These are phyloP conservation scores for Exsudoporus floridanus DNA, from an alignment of 1,284 basidiomycete genomes.

Conservation along the genomic window DNA sequence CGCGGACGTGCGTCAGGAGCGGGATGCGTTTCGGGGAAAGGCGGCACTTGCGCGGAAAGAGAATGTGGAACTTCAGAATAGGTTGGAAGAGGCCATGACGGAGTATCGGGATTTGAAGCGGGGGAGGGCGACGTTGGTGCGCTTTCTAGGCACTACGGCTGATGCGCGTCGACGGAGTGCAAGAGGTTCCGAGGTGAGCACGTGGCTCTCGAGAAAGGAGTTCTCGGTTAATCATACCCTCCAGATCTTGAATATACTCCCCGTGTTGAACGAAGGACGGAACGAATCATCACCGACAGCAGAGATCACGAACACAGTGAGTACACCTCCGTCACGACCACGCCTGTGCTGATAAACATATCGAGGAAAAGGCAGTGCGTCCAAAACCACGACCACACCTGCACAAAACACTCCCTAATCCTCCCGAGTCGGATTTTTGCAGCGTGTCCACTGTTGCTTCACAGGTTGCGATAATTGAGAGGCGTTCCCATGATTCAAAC, in stretches of 20 bases:
- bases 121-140: conserved; percentile 16
- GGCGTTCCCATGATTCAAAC: background rate
- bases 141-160: background rate
- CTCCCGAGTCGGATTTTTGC: background rate
- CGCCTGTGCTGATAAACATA: background rate
- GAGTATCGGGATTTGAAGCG: conserved; percentile 26
- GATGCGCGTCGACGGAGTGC: background rate
- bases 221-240: background rate
- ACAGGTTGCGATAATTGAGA: background rate
- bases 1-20: conserved; percentile 27
- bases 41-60: conserved; percentile 20
- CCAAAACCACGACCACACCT: background rate
- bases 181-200: conserved; percentile 12
- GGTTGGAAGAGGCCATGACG: conserved; percentile 19
- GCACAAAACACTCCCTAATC: conserved; percentile 8
- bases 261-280: background rate
- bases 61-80: conserved; percentile 22
- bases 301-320: background rate
- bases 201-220: background rate
- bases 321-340: background rate
- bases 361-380: background rate
- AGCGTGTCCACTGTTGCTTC: background rate
- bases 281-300: background rate
- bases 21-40: conserved; percentile 26
- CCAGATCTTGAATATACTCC: conserved; percentile 6